Evolutionary conservation across 371 early-diverging fungal species (phyloP).

Genomic region (Dichotomocladium elegans): DNA sequence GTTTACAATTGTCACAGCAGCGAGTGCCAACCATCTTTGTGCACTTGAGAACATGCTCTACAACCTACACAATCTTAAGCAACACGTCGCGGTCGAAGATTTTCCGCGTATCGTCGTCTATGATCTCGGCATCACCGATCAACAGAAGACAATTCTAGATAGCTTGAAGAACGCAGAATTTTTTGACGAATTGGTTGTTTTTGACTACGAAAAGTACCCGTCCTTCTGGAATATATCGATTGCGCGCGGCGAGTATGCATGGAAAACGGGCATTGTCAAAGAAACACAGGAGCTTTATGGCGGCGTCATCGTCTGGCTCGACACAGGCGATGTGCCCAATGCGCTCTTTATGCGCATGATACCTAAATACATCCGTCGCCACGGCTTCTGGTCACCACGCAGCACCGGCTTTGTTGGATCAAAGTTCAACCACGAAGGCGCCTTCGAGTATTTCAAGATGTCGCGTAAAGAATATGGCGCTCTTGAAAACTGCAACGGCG

Average conservation of each 20-base stretch:
- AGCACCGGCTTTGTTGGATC: conserved; percentile 33
- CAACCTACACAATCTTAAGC: conserved; percentile 15
- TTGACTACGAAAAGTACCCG: conserved; percentile 44
- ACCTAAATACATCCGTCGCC: conserved; percentile 21
- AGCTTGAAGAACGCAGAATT: conserved; percentile 24
- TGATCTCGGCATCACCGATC: conserved; percentile 33
- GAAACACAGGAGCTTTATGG: conserved; percentile 43
- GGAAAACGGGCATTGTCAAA: conserved; percentile 56
- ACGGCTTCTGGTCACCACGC: conserved; percentile 46
- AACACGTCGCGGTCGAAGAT: conserved; percentile 4
- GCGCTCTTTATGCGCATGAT: conserved; percentile 35
- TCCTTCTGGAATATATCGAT: conserved; percentile 45
- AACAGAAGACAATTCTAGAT: conserved; percentile 25
- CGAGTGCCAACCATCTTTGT: conserved; percentile 51
- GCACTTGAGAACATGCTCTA: conserved; percentile 47
- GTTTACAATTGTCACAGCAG: conserved; percentile 48
- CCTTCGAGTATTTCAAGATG: conserved; percentile 31
- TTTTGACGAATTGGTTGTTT: conserved; percentile 34
- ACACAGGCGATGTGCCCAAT: conserved; percentile 44
- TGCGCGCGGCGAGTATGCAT: conserved; percentile 53
- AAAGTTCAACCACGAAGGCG: conserved; percentile 43
- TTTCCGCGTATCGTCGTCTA: conserved; percentile 46
- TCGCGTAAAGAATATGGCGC: conserved; percentile 28
- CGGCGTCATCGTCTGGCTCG: conserved; percentile 50
- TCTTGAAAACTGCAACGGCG: conserved; percentile 47